A percentile compares a stretch with the other conserved stretches of the same genome.
Conservation (phyloP, 73 alveolate species). For the Tetrahymena elliotti region DNA sequence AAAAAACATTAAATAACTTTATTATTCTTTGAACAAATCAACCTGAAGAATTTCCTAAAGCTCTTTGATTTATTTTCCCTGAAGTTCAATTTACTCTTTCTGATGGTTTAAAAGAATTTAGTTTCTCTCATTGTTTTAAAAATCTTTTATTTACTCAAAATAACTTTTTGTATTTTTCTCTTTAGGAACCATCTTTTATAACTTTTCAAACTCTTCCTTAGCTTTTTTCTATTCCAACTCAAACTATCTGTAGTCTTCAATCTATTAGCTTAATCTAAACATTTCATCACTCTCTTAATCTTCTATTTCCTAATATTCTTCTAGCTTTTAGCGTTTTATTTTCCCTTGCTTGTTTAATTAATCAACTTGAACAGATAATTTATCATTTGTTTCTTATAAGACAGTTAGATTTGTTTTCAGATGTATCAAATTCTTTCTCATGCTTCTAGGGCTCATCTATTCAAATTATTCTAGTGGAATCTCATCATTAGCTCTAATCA, state of each 20-base stretch:
- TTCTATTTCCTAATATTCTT: neutral
- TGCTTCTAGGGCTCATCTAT: neutral
- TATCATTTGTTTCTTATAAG: neutral
- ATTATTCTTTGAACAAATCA: neutral
- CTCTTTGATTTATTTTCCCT: neutral
- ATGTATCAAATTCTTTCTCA: neutral
- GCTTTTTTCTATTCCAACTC: neutral
- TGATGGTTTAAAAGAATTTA: neutral
- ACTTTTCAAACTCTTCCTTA: neutral
- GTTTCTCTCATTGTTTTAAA: neutral
- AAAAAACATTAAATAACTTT: neutral
- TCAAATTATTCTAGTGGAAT: neutral
- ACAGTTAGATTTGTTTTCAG: neutral
- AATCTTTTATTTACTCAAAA: neutral
- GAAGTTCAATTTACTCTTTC: neutral
- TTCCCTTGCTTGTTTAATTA: neutral
- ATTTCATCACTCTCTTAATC: neutral
- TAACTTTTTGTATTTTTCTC: neutral
- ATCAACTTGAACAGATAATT: neutral
- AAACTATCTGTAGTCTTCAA: neutral
- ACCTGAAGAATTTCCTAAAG: neutral
- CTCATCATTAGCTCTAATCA: neutral
- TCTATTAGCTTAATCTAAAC: neutral
- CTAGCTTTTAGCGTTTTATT: neutral
- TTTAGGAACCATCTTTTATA: neutral